Conservation (phyloP, 768 basidiomycete species). For the Amanita molliuscula region DNA sequence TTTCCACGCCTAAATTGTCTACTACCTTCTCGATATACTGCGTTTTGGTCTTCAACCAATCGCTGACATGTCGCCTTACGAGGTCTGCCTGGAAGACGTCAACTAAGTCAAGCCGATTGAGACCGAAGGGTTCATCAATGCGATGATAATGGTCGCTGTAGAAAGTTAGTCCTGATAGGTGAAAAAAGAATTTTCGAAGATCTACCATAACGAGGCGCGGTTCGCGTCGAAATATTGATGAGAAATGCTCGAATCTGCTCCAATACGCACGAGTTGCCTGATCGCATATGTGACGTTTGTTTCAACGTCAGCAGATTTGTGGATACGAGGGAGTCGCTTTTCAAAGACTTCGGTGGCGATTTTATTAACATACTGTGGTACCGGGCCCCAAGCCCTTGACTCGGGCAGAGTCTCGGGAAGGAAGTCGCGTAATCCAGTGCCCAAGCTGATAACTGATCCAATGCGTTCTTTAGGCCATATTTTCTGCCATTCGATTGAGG, state of each 20-base stretch:
- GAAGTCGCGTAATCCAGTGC: conserved; percentile 9
- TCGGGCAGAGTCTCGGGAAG: not conserved
- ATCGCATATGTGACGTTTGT: conserved; percentile 1
- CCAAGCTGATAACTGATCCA: conserved; percentile 11
- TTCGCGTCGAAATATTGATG: not conserved
- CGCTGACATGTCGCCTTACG: not conserved
- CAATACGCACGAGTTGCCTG: not conserved
- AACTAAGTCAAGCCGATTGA: not conserved
- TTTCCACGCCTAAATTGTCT: conserved; percentile 8
- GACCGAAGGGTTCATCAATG: conserved; percentile 1
- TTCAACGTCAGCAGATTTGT: not conserved
- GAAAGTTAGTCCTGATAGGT: no score
- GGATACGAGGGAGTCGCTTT: not conserved
- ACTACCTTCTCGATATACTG: not conserved
- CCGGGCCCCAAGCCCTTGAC: conserved; percentile 1
- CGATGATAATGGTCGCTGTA: not conserved
- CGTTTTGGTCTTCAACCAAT: not conserved
- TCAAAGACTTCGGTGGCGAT: not conserved
- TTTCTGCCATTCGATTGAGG: conserved; percentile 8
- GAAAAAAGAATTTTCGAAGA: not conserved
- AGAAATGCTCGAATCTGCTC: not conserved
- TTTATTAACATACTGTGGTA: not conserved
- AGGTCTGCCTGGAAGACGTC: not conserved
- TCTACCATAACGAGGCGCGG: not conserved
- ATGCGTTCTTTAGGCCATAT: conserved; percentile 12